Percentiles rank a stretch among this genome's conserved stretches.
These are phyloP conservation scores for Alnus glutinosa DNA, from an alignment of 306 rosid species.

Conservation along the genomic window DNA sequence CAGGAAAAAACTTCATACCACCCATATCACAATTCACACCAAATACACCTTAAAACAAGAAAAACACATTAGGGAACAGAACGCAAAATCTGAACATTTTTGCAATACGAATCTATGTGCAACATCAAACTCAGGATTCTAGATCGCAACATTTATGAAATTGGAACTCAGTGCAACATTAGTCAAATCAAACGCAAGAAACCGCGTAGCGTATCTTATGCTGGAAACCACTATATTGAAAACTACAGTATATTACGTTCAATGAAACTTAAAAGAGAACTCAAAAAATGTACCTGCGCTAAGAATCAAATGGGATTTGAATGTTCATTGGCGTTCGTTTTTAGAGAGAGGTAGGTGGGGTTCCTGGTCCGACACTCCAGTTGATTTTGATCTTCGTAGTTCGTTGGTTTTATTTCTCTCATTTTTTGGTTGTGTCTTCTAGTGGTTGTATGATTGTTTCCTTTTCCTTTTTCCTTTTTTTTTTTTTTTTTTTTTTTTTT, in stretches of 20 bases:
- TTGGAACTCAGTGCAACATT: neutral
- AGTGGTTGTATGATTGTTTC: too few species aligned
- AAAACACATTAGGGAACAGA: neutral
- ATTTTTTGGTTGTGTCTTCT: too few species aligned
- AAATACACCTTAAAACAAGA: conserved; percentile 28
- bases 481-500: too few species aligned
- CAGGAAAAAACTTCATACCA: conserved; percentile 9
- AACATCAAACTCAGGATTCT: neutral
- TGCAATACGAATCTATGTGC: neutral
- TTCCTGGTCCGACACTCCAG: neutral
- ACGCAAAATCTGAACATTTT: neutral
- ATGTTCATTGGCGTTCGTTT: neutral
- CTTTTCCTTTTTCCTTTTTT: too few species aligned
- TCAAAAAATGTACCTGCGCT: neutral
- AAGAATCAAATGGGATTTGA: neutral
- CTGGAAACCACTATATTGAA: neutral
- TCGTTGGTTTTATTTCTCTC: neutral
- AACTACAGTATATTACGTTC: neutral
- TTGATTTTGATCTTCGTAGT: neutral
- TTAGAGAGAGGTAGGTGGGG: neutral
- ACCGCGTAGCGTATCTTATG: neutral
- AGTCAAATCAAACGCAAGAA: neutral
- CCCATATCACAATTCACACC: conserved; percentile 33
- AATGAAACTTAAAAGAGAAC: neutral
- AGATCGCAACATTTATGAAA: neutral